These are phyloP conservation scores for Balakata baccata DNA, from an alignment of 345 rosid species.

Conservation along the genomic window DNA sequence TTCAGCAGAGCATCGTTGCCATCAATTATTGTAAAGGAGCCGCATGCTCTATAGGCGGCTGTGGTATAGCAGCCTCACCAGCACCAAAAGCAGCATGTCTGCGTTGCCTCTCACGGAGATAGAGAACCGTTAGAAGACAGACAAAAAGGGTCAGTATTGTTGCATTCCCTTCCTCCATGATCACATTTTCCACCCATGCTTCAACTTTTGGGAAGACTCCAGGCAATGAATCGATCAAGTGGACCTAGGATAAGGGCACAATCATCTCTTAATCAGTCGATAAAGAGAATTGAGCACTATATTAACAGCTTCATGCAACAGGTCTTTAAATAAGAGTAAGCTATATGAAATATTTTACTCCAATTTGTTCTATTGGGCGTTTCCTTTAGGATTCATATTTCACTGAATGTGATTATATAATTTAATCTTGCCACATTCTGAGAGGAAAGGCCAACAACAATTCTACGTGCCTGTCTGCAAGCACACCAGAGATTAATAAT, in stretches of 20 bases:
- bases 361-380: neutral
- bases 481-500: too few species aligned
- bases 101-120: slow-evolving; percentile 84
- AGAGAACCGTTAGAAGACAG: slow-evolving; percentile 84
- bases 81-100: slow-evolving; percentile 52
- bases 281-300: neutral
- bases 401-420: neutral
- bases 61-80: slow-evolving; percentile 40
- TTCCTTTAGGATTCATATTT: neutral
- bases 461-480: neutral
- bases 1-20: neutral
- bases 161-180: slow-evolving; percentile 97
- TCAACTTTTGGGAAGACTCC: slow-evolving; percentile 83
- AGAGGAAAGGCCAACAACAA: neutral
- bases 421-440: neutral
- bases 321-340: neutral
- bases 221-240: slow-evolving; percentile 74
- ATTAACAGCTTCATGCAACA: neutral
- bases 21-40: slow-evolving; percentile 20
- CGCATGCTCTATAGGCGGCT: slow-evolving; percentile 29
- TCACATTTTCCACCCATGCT: slow-evolving; percentile 82
- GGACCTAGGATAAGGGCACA: slow-evolving; percentile 40
- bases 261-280: neutral
- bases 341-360: neutral
- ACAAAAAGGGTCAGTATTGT: slow-evolving; percentile 79